phyloP scores from a whole-genome alignment of 805 yeast species.

The Lipomyces spencermartinsiae region DNA sequence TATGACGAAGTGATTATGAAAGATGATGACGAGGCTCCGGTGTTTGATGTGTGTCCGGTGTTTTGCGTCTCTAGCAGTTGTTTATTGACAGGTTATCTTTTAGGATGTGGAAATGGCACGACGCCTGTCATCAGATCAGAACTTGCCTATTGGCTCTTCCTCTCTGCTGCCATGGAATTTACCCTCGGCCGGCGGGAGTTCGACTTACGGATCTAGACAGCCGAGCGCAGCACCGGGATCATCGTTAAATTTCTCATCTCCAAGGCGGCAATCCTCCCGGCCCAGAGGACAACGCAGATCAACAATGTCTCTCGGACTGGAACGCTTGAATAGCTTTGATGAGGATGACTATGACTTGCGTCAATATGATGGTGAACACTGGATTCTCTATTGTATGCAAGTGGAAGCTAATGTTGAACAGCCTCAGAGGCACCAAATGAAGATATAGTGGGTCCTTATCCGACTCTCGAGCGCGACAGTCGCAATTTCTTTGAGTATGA shows the following conservation, averaged over 20 bases:
- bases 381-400: background rate
- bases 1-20: background rate
- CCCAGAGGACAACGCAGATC: background rate
- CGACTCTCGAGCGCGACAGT: constrained; percentile 20
- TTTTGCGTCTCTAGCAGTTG: background rate
- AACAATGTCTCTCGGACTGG: constrained; percentile 11
- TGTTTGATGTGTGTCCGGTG: background rate
- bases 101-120: constrained; percentile 20
- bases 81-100: background rate
- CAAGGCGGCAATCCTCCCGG: constrained; percentile 4
- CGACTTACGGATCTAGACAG: background rate
- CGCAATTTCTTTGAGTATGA: constrained; percentile 35
- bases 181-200: constrained; percentile 8
- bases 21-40: constrained; percentile 2
- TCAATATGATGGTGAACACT: constrained; percentile 1
- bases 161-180: constrained; percentile 20
- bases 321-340: background rate
- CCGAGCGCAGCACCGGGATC: background rate
- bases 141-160: constrained; percentile 12
- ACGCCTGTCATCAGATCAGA: constrained; percentile 16
- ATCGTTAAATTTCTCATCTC: background rate
- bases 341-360: constrained; percentile 11
- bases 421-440: background rate
- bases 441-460: background rate
- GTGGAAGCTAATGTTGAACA: background rate